phyloP scores from a whole-genome alignment of 495 filamentous ascomycete genomes.

The Penicillium salamii region DNA sequence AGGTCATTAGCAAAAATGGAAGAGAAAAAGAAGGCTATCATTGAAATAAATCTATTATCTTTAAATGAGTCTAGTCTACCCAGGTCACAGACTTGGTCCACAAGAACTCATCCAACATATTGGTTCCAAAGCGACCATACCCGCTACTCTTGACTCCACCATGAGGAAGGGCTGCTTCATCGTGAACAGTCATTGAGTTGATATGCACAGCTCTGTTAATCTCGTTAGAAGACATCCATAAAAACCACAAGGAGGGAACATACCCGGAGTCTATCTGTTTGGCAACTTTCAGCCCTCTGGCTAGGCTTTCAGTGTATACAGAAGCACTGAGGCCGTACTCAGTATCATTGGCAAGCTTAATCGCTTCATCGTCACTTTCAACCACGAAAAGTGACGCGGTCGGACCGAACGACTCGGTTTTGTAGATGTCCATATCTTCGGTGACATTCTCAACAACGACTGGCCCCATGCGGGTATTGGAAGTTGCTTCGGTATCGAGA shows the following conservation, averaged over 20 bases:
- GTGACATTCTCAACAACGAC: constrained; percentile 65
- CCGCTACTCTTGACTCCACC: constrained; percentile 74
- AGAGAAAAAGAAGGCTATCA: too few relatives aligned
- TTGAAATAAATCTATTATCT: too few relatives aligned
- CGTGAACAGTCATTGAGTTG: constrained; percentile 76
- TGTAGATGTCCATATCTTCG: constrained; percentile 78
- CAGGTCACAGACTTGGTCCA: not conserved
- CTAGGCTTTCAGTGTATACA: not conserved
- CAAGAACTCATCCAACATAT: not conserved
- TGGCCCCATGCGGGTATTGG: constrained; percentile 61
- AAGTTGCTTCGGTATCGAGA: constrained; percentile 38
- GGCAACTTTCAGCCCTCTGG: not conserved
- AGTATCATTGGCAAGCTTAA: constrained; percentile 49
- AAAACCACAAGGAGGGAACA: not conserved
- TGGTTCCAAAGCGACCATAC: constrained; percentile 52
- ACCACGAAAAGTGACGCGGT: constrained; percentile 54
- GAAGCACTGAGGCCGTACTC: constrained; percentile 41
- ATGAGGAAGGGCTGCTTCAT: constrained; percentile 68
- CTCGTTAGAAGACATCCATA: not conserved
- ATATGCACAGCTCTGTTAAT: constrained; percentile 62
- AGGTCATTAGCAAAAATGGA: too few relatives aligned
- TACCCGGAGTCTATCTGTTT: not conserved
- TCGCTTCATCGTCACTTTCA: constrained; percentile 45
- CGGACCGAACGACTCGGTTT: constrained; percentile 79
- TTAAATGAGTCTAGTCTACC: not conserved